These are phyloP conservation scores for apple (Malus domestica) DNA, from an alignment of 306 rosid genomes.

Conservation along the genomic window DNA sequence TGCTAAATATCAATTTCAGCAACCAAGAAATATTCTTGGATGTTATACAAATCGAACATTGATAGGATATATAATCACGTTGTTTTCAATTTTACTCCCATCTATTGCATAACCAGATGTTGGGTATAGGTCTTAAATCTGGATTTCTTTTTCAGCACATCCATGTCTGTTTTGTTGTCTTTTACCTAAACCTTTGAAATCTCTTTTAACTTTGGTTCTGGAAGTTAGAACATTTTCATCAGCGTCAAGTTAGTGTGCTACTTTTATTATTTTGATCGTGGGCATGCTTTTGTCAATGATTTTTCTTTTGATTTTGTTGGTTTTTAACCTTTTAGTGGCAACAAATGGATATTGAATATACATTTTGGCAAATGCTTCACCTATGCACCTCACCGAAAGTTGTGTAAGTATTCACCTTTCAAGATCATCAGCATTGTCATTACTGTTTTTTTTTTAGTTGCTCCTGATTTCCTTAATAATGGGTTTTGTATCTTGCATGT, in stretches of 20 bases:
- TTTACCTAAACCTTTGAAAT: not conserved
- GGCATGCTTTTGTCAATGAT: conserved; percentile 9
- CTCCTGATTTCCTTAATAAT: not conserved
- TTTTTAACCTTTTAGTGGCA: conserved; percentile 59
- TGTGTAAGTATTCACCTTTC: conserved; percentile 58
- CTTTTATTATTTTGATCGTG: not conserved
- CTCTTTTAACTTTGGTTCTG: not conserved
- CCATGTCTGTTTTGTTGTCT: not conserved
- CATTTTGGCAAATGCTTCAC: conserved; percentile 99
- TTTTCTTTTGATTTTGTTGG: conserved; percentile 4
- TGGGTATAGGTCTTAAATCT: not conserved
- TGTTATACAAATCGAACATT: not conserved
- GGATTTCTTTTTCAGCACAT: not conserved
- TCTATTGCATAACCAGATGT: not conserved
- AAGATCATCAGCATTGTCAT: not conserved
- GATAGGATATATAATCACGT: not conserved
- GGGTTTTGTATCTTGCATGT: conserved; percentile 30
- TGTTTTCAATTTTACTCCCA: not conserved
- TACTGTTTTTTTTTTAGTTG: not conserved
- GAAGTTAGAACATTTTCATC: not conserved
- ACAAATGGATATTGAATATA: conserved; percentile 98
- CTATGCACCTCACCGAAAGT: conserved; percentile 97
- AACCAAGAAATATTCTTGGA: not conserved
- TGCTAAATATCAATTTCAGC: not conserved
- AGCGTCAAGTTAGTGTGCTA: not conserved